Base-by-base conservation (phyloP, 257 asterid genomes). In the Solanum lignicaule region DNA sequence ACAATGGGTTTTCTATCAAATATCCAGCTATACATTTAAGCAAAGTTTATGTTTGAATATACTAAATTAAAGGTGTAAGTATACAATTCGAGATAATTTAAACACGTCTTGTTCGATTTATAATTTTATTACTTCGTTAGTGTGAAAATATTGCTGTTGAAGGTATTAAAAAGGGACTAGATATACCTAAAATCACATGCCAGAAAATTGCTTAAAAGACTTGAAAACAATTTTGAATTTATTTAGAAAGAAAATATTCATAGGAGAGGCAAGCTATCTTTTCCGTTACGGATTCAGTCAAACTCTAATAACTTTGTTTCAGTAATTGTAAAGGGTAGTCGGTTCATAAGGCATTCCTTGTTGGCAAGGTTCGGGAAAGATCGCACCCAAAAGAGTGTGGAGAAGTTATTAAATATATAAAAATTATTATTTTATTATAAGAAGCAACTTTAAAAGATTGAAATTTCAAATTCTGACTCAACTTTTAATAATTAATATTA, bases 1-100 rank as follows among this genome's bases (percentile, higher is more conserved):
- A 23, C 55, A 88, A 87, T 73, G 35, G 86, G 85, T 86, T 86
- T 90, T 76, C 33, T 27, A 41, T 36, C 52, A 35, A 74, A 74
- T 74, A 33, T 73, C 81, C 81, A 73, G 81, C 46, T 21, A 21
- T 2, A 21, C 52, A 36, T 75, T 36, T 23, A 75, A 38, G 33
- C 55, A 75, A 41, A 36, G 31, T 36, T 27, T 16, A 35, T 15
- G 2, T 46, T 36, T 36, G 10, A 36, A 35, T 74, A 36, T 35
- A 35, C 35, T 16, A 52, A 52, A 52, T 15, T 52, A 6, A 31
- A 32, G 41, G 29, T 73, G 15, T 7, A 69, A 69, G 32, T 20
- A 55, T 62, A n/a, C 71, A 11, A 62, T 5, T 35, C n/a, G 48
- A 74, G 4, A 20, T 33, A 8, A 1, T 33, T 33, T 33, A 8